A percentile compares a stretch with the other conserved stretches of the same genome.
phyloP scores from a whole-genome alignment of 2,329 filamentous ascomycete genomes.

The Pseudogymnoascus sp. region DNA sequence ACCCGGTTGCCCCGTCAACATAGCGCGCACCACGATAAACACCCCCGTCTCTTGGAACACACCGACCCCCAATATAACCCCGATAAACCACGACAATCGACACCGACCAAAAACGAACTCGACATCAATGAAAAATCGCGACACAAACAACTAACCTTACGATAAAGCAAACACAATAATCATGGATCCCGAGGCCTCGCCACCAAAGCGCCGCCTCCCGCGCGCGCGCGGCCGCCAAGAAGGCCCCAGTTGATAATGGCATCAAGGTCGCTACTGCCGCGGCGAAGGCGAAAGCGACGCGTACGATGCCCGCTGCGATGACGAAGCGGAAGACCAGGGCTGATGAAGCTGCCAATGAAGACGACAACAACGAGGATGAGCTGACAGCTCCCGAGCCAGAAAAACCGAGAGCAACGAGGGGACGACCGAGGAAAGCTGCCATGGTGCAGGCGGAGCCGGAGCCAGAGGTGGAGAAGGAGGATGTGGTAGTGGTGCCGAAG shows the following conservation, averaged over 20 bases:
- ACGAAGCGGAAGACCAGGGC: slow-evolving; percentile 49
- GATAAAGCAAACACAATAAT: slow-evolving; percentile 16
- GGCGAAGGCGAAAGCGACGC: slow-evolving; percentile 35
- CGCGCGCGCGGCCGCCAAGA: slow-evolving; percentile 39
- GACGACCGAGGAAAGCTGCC: slow-evolving; percentile 38
- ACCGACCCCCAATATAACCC: slow-evolving; percentile 2
- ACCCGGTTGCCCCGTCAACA: background rate
- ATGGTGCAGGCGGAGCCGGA: slow-evolving; percentile 25
- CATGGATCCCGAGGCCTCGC: slow-evolving; percentile 47
- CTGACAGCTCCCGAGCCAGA: slow-evolving; percentile 21
- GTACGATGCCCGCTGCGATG: slow-evolving; percentile 23
- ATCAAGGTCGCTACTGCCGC: slow-evolving; percentile 42
- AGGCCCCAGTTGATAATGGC: slow-evolving; percentile 29
- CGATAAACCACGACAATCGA: slow-evolving; percentile 7
- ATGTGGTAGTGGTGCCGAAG: background rate
- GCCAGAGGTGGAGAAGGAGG: slow-evolving; percentile 20
- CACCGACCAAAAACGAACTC: background rate
- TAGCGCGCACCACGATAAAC: slow-evolving; percentile 1
- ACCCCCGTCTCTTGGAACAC: slow-evolving; percentile 3
- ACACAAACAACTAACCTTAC: background rate
- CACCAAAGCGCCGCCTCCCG: slow-evolving; percentile 54
- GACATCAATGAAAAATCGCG: slow-evolving; percentile 3
- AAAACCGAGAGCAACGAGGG: slow-evolving; percentile 38
- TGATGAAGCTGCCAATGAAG: slow-evolving; percentile 48
- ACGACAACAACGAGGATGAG: slow-evolving; percentile 30